Evolutionary conservation across 2,329 filamentous ascomycete genomes (phyloP), one percentile per base, ranked within the genome.

Genomic region (Epichloe gansuensis): DNA sequence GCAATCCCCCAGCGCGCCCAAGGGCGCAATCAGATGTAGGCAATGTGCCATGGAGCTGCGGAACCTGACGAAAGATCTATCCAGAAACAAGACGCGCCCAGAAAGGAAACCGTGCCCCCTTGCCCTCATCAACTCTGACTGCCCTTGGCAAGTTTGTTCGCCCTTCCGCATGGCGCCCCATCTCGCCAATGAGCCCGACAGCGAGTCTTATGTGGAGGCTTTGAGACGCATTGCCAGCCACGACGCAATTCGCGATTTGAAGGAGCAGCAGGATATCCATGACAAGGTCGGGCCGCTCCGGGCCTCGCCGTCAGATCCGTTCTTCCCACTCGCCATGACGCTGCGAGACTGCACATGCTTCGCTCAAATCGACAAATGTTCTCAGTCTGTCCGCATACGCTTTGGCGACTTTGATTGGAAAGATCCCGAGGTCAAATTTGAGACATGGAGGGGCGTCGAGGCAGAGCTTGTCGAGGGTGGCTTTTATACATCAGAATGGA

Each of bases 341-440:
- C 65, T 93, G 57, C 74, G 87, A 48, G 87, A 93, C 69, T 89
- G 87, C 64, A 87, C 85, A 3, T 77, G 87, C 59, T 89, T 84
- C 61, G 71, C 88, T 41, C 78, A 80, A 60, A 75, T 89, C 52
- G 66, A 66, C 43, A 58, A 56, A 15, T 51, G 57, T 7, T 54
- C 60, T 1, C 56, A 59, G 6, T 62, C 64, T 1, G 65, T 81
- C 6, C 73, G 78, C 51, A 74, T 80, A 43, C 79, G 84, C 51
- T 74, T 93, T 9, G 85, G 84, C 1, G 87, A 93, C 62, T 74
- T 91, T 43, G 87, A 93, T 66, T 76, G 85, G 60, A 93, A 93
- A 70, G 83, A 82, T 52, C 74, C 77, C 8, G 68, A 69, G 0
- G 76, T 76, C 50, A 90, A 91, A 64, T 72, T 81, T 52, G 71